Conservation (phyloP, 2,329 filamentous ascomycete species). For the Amauroascus niger region DNA sequence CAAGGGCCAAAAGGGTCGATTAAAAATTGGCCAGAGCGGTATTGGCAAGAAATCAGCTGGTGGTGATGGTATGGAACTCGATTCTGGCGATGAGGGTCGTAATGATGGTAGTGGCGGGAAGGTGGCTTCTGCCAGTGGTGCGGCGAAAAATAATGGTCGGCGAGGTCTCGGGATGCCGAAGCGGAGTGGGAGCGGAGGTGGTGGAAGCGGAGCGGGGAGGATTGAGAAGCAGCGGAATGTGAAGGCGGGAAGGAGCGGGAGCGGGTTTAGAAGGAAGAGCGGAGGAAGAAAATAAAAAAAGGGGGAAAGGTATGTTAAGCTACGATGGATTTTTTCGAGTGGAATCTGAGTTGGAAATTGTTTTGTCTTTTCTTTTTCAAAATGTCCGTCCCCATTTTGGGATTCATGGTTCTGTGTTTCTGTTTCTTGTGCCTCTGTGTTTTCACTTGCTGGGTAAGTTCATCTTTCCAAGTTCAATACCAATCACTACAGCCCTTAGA, state of each 20-base stretch:
- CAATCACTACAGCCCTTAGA: no score
- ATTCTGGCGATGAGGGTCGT: slow-evolving; percentile 38
- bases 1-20: slow-evolving; percentile 49
- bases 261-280: slow-evolving; percentile 13
- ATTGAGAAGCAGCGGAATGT: slow-evolving; percentile 17
- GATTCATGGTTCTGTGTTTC: no score
- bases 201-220: slow-evolving; percentile 22
- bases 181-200: slow-evolving; percentile 20
- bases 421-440: no score
- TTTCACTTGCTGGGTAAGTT: no score
- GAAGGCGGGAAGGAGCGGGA: slow-evolving; percentile 16
- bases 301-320: neutral
- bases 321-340: no score
- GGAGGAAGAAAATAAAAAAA: neutral
- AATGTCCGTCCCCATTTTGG: no score
- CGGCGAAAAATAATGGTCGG: slow-evolving; percentile 15
- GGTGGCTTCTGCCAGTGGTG: neutral
- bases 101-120: neutral
- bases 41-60: slow-evolving; percentile 29
- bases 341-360: neutral
- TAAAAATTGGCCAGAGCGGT: slow-evolving; percentile 48
- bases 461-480: no score
- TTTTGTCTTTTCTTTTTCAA: no score
- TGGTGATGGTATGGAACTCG: slow-evolving; percentile 36
- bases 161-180: slow-evolving; percentile 26